These are phyloP conservation scores for Prunus padus DNA, from an alignment of 306 rosid species.

Conservation along the genomic window DNA sequence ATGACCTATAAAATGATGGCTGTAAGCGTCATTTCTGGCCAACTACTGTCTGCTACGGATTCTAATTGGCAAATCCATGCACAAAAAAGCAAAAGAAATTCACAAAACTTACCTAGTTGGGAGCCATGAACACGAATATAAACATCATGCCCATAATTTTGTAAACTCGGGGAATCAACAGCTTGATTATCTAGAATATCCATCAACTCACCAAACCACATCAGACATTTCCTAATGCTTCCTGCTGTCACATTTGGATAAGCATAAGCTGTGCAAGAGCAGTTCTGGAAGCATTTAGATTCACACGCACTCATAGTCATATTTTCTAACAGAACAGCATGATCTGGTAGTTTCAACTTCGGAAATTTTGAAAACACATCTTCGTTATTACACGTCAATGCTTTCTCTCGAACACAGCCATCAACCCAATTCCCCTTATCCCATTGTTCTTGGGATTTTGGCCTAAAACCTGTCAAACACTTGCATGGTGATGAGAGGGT, in stretches of 20 bases:
- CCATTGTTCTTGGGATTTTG: conserved; percentile 5
- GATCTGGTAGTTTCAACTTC: conserved; percentile 1
- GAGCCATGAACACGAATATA: background rate
- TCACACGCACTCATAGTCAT: conserved; percentile 33
- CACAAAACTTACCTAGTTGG: background rate
- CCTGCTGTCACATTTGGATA: background rate
- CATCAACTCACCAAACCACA: background rate
- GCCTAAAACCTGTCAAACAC: background rate
- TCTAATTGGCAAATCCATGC: background rate
- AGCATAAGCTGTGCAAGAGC: conserved; percentile 69
- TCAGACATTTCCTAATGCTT: background rate
- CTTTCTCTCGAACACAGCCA: conserved; percentile 46
- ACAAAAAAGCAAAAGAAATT: too few relatives aligned
- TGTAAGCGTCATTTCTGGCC: too few relatives aligned
- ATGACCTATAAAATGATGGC: too few relatives aligned
- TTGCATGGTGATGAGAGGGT: background rate
- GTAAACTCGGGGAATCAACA: background rate
- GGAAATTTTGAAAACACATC: background rate
- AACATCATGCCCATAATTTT: background rate
- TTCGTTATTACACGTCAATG: conserved; percentile 15
- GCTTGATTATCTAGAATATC: background rate
- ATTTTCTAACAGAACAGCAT: background rate
- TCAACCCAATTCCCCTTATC: conserved; percentile 7
- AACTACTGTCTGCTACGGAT: background rate
- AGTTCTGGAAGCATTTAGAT: conserved; percentile 35